A percentile compares a stretch with the other conserved stretches of the same genome.
Evolutionary conservation across 495 filamentous ascomycete species (phyloP).

Genomic region (Usnea hakonensis): DNA sequence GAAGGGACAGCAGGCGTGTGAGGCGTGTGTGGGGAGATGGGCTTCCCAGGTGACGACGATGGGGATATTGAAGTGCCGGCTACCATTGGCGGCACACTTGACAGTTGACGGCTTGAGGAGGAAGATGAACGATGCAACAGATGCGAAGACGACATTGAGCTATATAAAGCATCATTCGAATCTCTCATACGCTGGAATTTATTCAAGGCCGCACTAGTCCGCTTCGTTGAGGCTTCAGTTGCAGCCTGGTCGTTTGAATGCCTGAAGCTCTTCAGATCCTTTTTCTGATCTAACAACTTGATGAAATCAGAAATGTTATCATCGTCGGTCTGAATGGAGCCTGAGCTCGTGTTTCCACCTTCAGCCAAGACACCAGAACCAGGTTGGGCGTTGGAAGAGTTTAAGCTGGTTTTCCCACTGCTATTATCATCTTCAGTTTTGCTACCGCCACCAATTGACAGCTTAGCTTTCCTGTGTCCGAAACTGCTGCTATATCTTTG

Average conservation of each 20-base stretch:
- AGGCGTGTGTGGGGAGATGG: conserved; percentile 86
- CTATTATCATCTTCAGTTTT: conserved; percentile 73
- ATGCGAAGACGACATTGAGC: conserved; percentile 80
- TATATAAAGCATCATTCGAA: conserved; percentile 74
- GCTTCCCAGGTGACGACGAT: conserved; percentile 84
- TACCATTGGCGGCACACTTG: conserved; percentile 77
- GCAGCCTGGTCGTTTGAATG: conserved; percentile 39
- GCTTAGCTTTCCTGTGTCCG: conserved; percentile 68
- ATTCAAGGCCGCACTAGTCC: conserved; percentile 61
- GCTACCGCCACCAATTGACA: conserved; percentile 63
- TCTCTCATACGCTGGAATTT: conserved; percentile 81
- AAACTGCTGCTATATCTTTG: conserved; percentile 77
- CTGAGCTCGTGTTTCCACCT: conserved; percentile 62
- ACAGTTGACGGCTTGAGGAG: conserved; percentile 76
- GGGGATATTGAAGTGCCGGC: conserved; percentile 73
- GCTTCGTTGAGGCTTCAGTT: conserved; percentile 50
- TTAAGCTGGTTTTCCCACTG: conserved; percentile 77
- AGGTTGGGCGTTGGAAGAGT: conserved; percentile 74
- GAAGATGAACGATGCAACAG: conserved; percentile 73
- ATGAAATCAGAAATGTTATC: conserved; percentile 90
- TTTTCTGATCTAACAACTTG: conserved; percentile 73
- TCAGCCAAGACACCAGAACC: conserved; percentile 78
- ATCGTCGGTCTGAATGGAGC: conserved; percentile 76
- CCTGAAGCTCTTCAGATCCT: conserved; percentile 66
- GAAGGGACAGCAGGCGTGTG: conserved; percentile 91